Conservation (phyloP, 352 stramenopile genomes). For the Globisporangium parvum region DNA sequence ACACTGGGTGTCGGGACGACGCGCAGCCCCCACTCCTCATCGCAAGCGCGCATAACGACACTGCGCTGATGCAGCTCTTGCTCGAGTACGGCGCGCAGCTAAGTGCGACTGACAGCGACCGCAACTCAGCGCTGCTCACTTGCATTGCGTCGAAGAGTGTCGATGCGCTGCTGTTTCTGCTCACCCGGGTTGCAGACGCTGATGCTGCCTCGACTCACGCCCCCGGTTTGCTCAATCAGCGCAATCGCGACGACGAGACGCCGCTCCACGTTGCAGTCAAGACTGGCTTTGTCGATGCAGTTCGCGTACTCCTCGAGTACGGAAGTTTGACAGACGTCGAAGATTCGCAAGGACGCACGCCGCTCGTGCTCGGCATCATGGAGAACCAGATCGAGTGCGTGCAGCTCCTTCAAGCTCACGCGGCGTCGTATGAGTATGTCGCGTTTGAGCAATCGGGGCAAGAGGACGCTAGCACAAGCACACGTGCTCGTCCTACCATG, state of each 20-base stretch:
- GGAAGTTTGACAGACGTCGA: slow-evolving; percentile 39
- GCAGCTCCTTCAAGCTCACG: slow-evolving; percentile 31
- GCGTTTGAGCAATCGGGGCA: neutral
- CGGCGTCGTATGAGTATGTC: neutral
- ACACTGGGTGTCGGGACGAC: neutral
- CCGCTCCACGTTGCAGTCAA: slow-evolving; percentile 83
- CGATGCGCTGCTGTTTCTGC: slow-evolving; percentile 65
- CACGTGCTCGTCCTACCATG: neutral
- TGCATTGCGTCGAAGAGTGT: slow-evolving; percentile 75
- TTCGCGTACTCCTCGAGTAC: slow-evolving; percentile 31
- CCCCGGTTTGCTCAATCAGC: slow-evolving; percentile 58
- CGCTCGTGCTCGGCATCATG: slow-evolving; percentile 62
- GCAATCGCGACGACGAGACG: slow-evolving; percentile 87
- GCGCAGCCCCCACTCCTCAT: slow-evolving; percentile 28
- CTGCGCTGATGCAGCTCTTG: slow-evolving; percentile 38
- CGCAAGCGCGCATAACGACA: slow-evolving; percentile 34
- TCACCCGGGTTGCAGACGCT: slow-evolving; percentile 32
- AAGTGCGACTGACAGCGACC: slow-evolving; percentile 65
- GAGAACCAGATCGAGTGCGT: slow-evolving; percentile 65
- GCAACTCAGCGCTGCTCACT: slow-evolving; percentile 85
- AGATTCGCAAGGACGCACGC: slow-evolving; percentile 52
- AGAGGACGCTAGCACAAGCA: neutral
- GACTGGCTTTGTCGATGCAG: slow-evolving; percentile 31
- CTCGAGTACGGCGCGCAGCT: slow-evolving; percentile 50
- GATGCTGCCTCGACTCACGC: slow-evolving; percentile 16